A percentile compares a stretch with the other conserved stretches of the same genome.
Evolutionary conservation across 2,329 filamentous ascomycete genomes (phyloP).

Genomic region (Aspergillus neotritici): DNA sequence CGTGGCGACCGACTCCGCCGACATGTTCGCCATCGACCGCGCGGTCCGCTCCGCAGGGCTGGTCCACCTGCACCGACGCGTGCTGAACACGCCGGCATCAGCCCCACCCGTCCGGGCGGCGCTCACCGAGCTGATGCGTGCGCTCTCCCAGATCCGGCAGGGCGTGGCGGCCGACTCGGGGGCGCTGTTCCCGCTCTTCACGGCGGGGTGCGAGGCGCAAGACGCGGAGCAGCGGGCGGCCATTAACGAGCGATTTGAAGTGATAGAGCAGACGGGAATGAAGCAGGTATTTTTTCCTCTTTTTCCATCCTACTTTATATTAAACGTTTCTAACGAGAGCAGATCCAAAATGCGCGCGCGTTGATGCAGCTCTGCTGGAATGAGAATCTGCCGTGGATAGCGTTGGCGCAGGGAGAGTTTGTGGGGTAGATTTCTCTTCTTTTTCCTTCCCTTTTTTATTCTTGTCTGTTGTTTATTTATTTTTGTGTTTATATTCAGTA

Average conservation of each 20-base stretch:
- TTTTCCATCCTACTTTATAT: neutral
- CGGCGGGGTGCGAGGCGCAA: constrained; percentile 68
- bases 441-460: too few species aligned
- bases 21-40: constrained; percentile 63
- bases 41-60: constrained; percentile 75
- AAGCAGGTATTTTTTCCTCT: constrained; percentile 54
- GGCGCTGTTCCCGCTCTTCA: constrained; percentile 74
- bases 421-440: constrained; percentile 26
- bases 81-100: constrained; percentile 56
- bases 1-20: constrained; percentile 34
- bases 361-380: constrained; percentile 40
- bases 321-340: neutral
- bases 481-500: too few species aligned
- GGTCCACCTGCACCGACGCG: constrained; percentile 68
- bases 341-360: constrained; percentile 38
- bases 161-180: constrained; percentile 70
- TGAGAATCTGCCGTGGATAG: constrained; percentile 34
- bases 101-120: constrained; percentile 59
- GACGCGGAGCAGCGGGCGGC: constrained; percentile 52
- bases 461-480: too few species aligned
- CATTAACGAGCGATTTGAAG: constrained; percentile 61
- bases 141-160: constrained; percentile 56
- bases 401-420: constrained; percentile 36
- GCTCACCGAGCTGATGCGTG: constrained; percentile 58
- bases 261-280: constrained; percentile 68